Evolutionary conservation across 345 rosid species (phyloP).

Genomic region (Physaria fendleri): DNA sequence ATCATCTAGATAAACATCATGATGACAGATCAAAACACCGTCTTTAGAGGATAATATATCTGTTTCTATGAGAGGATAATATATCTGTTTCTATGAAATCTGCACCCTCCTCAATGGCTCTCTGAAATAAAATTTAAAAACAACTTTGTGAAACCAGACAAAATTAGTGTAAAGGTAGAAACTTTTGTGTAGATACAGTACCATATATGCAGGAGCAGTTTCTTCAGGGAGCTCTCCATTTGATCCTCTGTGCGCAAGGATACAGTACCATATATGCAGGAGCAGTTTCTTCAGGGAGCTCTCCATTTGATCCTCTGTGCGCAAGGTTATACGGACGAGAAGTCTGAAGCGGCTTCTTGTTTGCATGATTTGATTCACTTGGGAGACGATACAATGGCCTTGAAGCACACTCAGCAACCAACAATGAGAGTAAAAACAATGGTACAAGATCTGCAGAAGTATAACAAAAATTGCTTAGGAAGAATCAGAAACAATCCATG

Average conservation of each 20-base stretch:
- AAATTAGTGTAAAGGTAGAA: neutral
- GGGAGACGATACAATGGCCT: slow-evolving; percentile 86
- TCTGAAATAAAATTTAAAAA: slow-evolving; percentile 56
- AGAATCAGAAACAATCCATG: neutral
- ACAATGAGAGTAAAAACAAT: slow-evolving; percentile 41
- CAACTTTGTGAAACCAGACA: neutral
- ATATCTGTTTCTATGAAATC: slow-evolving; percentile 95
- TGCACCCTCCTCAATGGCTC: slow-evolving; percentile 91
- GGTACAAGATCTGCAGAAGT: slow-evolving; percentile 39
- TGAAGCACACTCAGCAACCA: slow-evolving; percentile 44
- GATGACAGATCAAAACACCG: slow-evolving; percentile 77
- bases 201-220: slow-evolving; percentile 86
- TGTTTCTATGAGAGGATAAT: no score
- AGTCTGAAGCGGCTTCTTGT: slow-evolving; percentile 66
- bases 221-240: slow-evolving; percentile 96
- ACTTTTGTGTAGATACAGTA: slow-evolving; percentile 12
- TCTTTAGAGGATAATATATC: slow-evolving; percentile 71
- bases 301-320: slow-evolving; percentile 95
- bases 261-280: slow-evolving; percentile 80
- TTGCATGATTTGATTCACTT: slow-evolving; percentile 33
- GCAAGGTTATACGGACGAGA: slow-evolving; percentile 85
- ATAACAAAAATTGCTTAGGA: neutral
- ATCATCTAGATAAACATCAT: slow-evolving; percentile 70
- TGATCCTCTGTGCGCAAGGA: slow-evolving; percentile 90
- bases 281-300: slow-evolving; percentile 90